A percentile compares a stretch with the other conserved stretches of the same genome.
Evolutionary conservation across 352 stramenopile species (phyloP).

Genomic region (Globisporangium recalcitrans): DNA sequence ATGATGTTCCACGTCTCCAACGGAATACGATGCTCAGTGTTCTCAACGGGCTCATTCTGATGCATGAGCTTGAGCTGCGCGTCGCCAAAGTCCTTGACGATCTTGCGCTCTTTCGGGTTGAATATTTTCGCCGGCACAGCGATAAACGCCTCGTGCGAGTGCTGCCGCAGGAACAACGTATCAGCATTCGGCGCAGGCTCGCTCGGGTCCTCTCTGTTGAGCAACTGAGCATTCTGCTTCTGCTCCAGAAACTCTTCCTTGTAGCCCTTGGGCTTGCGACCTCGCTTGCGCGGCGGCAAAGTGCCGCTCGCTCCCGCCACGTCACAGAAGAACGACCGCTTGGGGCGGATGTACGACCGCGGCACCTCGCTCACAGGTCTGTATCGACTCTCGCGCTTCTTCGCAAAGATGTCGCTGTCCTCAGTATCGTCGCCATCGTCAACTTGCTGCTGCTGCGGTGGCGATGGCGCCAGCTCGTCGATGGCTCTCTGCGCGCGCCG

Average conservation of each 20-base stretch:
- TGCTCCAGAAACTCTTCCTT: slow-evolving; percentile 13
- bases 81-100: slow-evolving; percentile 45
- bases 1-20: slow-evolving; percentile 49
- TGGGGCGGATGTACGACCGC: slow-evolving; percentile 54
- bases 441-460: slow-evolving; percentile 17
- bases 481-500: slow-evolving; percentile 48
- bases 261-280: slow-evolving; percentile 22
- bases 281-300: slow-evolving; percentile 18
- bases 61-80: slow-evolving; percentile 22
- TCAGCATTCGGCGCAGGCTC: slow-evolving; percentile 53
- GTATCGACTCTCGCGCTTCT: slow-evolving; percentile 28
- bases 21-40: slow-evolving; percentile 16
- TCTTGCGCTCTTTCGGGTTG: slow-evolving; percentile 48
- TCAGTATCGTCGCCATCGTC: background rate
- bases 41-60: background rate
- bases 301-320: slow-evolving; percentile 13
- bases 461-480: slow-evolving; percentile 9
- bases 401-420: slow-evolving; percentile 23
- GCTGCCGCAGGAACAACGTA: slow-evolving; percentile 38
- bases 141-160: slow-evolving; percentile 58
- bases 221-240: slow-evolving; percentile 1
- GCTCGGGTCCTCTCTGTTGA: slow-evolving; percentile 10
- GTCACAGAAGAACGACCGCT: slow-evolving; percentile 61
- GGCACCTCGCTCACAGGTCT: slow-evolving; percentile 26
- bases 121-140: slow-evolving; percentile 45